These are phyloP conservation scores for Quillaja saponaria DNA, from an alignment of 306 rosid genomes.

Conservation along the genomic window DNA sequence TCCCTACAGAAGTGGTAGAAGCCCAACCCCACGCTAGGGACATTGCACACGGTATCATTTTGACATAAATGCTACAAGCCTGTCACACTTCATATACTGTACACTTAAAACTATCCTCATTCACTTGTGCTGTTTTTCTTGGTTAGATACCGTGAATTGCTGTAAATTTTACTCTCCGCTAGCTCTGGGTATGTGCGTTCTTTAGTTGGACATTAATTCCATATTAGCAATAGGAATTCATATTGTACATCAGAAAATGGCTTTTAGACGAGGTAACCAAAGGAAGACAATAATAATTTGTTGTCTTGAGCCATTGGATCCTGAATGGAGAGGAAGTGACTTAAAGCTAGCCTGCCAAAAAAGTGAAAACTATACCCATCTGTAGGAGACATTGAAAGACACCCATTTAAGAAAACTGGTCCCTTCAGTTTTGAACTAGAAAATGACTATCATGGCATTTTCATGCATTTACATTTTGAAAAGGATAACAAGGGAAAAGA, in stretches of 20 bases:
- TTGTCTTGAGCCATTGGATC: constrained; percentile 34
- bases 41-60: constrained; percentile 41
- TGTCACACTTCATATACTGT: constrained; percentile 40
- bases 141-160: constrained; percentile 31
- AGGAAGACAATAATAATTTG: constrained; percentile 37
- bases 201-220: neutral
- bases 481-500: constrained; percentile 36
- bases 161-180: neutral
- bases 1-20: constrained; percentile 41
- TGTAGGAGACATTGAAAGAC: constrained; percentile 53
- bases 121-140: neutral
- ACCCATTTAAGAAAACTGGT: constrained; percentile 55
- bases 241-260: constrained; percentile 17
- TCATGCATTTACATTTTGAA: constrained; percentile 32
- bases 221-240: neutral
- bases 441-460: constrained; percentile 19
- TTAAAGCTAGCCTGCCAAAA: constrained; percentile 39
- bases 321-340: constrained; percentile 23
- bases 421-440: constrained; percentile 32
- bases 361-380: constrained; percentile 50
- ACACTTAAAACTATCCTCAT: constrained; percentile 28
- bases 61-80: constrained; percentile 30
- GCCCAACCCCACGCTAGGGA: constrained; percentile 45
- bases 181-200: too few relatives aligned
- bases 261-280: constrained; percentile 26